Evolutionary conservation across 108 stramenopile species (phyloP).

Genomic region (Parietichytrium sp.): DNA sequence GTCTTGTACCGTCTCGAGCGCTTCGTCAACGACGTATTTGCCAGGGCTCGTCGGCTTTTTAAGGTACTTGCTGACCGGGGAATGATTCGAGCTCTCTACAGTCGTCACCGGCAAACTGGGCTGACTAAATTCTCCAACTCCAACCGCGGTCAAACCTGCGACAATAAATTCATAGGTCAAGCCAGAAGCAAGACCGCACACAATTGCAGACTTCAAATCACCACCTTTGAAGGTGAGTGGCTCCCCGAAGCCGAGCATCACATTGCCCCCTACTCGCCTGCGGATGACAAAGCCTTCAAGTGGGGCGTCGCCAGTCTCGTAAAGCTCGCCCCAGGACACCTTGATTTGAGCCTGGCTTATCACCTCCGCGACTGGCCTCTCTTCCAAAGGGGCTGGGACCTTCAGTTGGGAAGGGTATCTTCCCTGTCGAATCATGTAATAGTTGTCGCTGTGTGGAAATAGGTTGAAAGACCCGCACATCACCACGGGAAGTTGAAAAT

Average conservation of each 20-base stretch:
- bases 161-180: neutral
- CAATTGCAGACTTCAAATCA: neutral
- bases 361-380: neutral
- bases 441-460: constrained; percentile 47
- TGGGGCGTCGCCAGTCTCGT: too few species aligned
- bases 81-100: neutral
- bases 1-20: constrained; percentile 1
- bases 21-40: neutral
- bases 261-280: neutral
- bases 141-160: constrained; percentile 16
- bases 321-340: constrained; percentile 16
- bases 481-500: constrained; percentile 55
- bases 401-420: neutral
- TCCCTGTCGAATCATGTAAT: constrained; percentile 44
- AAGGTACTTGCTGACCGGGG: neutral
- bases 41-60: constrained; percentile 14
- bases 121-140: constrained; percentile 1
- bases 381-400: neutral
- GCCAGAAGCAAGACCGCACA: neutral
- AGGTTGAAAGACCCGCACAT: constrained; percentile 55
- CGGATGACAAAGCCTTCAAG: constrained; percentile 14
- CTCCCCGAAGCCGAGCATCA: neutral
- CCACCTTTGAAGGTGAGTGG: neutral
- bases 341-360: neutral
- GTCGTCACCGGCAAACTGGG: neutral